Base-by-base conservation (phyloP, 257 asterid genomes). In the Gentiana macrophylla region DNA sequence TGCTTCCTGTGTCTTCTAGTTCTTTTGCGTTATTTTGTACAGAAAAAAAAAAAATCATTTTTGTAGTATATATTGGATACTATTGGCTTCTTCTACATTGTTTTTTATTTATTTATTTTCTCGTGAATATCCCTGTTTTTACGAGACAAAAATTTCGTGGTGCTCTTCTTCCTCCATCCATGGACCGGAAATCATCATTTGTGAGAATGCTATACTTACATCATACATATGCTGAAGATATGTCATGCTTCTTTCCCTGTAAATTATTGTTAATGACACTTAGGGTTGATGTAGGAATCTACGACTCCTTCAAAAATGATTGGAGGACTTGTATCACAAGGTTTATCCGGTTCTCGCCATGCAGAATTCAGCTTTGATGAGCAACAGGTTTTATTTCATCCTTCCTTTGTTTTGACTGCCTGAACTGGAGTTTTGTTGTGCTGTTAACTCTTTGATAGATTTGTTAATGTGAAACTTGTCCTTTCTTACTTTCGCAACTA, bases 241-340 rank as follows among this genome's bases (percentile, higher is more conserved):
- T 15, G 60, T 66, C 50, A 37, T 58, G 51, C 56, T 65, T 59
- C 41, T 52, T 51, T 60, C 61, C 58, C 35, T 69, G 66, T 10
- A 65, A 6, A 4, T 4, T 32, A 38, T 0, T 52, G 62, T 35
- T 78, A 52, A 62, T 24, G 24, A 24, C 24, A 24, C 24, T 24
- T 24, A 24, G 24, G 24, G 24, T 24, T 24, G 24, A 24, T 24
- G 49, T 80, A 92, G 98, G 98, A 92, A 69, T 79, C 98, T 53
- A 95, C 98, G 49, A 85, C 97, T 57, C 97, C 98, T 32, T 79
- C 97, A 69, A 92, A 88, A 83, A 66, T 70, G 44, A 69, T 92
- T 50, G 24, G 24, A 24, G 68, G 75, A 44, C 93, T 91, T 32
- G 62, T 72, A n/a, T 64, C 89, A 12, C 94, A 80, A 66, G 93